A percentile compares a stretch with the other conserved stretches of the same genome.
These are phyloP conservation scores for Ophiocordyceps camponoti-saundersi DNA, from an alignment of 2,329 filamentous ascomycete species.

Conservation along the genomic window DNA sequence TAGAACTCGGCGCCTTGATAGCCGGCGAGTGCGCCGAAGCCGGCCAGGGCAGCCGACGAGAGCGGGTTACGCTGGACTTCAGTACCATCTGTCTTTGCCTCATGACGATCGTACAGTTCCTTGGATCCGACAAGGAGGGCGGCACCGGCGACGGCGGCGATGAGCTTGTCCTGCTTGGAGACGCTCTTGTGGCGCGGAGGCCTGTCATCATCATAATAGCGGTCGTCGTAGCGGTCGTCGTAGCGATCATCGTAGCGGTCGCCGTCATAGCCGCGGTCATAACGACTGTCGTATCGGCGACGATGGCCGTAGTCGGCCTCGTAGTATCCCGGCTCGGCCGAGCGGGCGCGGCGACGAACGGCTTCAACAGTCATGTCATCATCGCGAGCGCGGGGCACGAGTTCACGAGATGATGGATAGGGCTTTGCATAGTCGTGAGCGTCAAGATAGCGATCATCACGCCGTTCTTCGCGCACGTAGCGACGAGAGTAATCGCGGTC, in stretches of 20 bases:
- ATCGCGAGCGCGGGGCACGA: conserved; percentile 45
- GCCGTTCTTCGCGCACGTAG: conserved; percentile 36
- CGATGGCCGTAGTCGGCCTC: conserved; percentile 33
- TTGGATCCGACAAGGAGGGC: conserved; percentile 48
- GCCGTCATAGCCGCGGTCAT: not conserved
- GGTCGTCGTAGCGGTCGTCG: conserved; percentile 13
- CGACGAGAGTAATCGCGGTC: conserved; percentile 32
- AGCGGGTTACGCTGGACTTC: conserved; percentile 40
- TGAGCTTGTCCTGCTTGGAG: conserved; percentile 47
- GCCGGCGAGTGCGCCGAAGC: conserved; percentile 45
- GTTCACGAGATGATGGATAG: conserved; percentile 27
- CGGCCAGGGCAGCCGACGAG: conserved; percentile 42
- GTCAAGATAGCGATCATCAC: conserved; percentile 36
- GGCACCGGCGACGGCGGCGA: conserved; percentile 48
- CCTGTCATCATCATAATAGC: conserved; percentile 41
- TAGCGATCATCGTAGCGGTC: conserved; percentile 19
- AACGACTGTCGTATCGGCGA: conserved; percentile 12
- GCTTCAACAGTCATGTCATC: conserved; percentile 66
- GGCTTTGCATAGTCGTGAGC: conserved; percentile 30
- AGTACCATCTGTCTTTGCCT: conserved; percentile 31
- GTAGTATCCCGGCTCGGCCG: conserved; percentile 42
- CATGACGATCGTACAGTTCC: conserved; percentile 46
- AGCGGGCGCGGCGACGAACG: conserved; percentile 51
- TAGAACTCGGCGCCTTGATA: conserved; percentile 48
- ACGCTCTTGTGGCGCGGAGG: conserved; percentile 28